Conservation (phyloP, 257 asterid genomes). For the Cruciata laevipes region DNA sequence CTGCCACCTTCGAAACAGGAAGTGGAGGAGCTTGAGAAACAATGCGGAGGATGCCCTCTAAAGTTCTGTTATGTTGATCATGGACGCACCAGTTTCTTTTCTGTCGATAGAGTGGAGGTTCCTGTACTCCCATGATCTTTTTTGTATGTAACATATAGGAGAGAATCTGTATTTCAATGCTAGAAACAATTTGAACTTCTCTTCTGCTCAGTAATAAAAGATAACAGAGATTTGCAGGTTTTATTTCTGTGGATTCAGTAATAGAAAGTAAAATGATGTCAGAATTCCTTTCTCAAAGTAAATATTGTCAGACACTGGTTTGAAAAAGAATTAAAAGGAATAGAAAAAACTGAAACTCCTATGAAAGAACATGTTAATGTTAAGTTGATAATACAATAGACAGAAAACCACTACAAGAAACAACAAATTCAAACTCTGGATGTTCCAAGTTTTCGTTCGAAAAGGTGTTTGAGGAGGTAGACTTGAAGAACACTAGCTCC, state of each 20-base stretch:
- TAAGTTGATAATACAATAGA: not conserved
- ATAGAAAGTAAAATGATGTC: not conserved
- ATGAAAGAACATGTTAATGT: not conserved
- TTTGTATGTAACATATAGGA: not conserved
- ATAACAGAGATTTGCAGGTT: too few species aligned
- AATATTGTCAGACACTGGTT: too few species aligned
- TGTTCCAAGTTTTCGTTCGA: constrained; percentile 66
- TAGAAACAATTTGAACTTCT: too few species aligned
- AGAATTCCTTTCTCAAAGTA: too few species aligned
- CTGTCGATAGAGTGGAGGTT: constrained; percentile 2
- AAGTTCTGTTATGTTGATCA: constrained; percentile 2
- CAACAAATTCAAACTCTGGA: constrained; percentile 50
- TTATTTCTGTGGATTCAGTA: too few species aligned
- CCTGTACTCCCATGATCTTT: constrained; percentile 3
- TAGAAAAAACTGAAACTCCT: too few species aligned
- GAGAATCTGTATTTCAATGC: too few species aligned
- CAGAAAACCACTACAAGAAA: too few species aligned
- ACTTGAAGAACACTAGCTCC: constrained; percentile 66
- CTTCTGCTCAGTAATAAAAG: too few species aligned
- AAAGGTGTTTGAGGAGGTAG: constrained; percentile 57
- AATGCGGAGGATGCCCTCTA: not conserved
- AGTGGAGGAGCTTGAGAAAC: constrained; percentile 9
- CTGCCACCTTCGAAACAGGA: constrained; percentile 6
- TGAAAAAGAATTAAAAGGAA: too few species aligned
- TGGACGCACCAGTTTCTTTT: constrained; percentile 2